Evolutionary conservation across 2,329 filamentous ascomycete genomes (phyloP), one percentile per base, ranked within the genome.

Genomic region (Pseudomassariella vexata): DNA sequence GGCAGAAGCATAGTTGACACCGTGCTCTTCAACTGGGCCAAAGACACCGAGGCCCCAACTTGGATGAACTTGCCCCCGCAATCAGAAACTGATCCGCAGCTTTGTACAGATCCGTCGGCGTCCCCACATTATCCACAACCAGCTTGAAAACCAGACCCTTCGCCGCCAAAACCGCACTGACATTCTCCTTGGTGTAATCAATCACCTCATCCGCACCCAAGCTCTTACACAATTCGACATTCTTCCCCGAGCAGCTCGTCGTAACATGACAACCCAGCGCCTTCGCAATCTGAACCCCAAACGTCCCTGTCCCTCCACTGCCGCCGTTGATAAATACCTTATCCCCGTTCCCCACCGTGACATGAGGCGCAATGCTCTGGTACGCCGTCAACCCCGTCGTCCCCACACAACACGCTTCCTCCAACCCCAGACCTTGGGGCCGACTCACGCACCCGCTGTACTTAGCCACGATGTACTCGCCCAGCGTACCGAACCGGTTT

Each of bases 251-350:
- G 45, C 77, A 82, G 5, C 66, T 66, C 3, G 63, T 63, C 2
- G 68, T 73, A 19, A 82, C 76, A 37, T 70, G 59, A 37, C 70
- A 76, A 0, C 74, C 76, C 8, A 75, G 45, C 1, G 59, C 55
- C 49, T 80, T 81, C 10, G 75, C 76, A 21, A 81, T 65, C 45
- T 81, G 77, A 29, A 82, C 73, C 1, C 62, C 68, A 32, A 67
- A 77, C 0, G 65, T 62, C 3, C 78, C 78, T 3, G 62, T 67
- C 0, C 76, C 77, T 4, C 77, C 77, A 3, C 65, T 72, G 0
- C 75, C 75, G 4, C 74, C 76, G 36, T 80, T 80, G 49, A 81
- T 70, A 40, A 80, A 73, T 10, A 81, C 60, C 44, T 63, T 69
- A 12, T 69, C 70, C n/a, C n/a, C n/a, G n/a, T n/a, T n/a, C 18